Evolutionary conservation across 1,284 basidiomycete species (phyloP).

Genomic region (Irpex lacteus): DNA sequence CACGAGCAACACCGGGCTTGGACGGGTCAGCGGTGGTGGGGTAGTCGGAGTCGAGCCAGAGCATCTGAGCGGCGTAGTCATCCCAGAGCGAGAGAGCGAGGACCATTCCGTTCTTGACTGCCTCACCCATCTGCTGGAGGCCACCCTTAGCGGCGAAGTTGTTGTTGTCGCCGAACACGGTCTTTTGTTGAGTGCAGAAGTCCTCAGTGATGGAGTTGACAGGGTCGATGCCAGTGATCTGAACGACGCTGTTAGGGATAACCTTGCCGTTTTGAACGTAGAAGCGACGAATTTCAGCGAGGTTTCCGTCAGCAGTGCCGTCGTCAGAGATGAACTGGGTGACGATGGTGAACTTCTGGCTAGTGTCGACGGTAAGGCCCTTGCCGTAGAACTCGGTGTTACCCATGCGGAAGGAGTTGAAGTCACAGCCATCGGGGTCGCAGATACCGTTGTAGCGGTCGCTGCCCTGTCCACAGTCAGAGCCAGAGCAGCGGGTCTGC

Average conservation of each 20-base stretch:
- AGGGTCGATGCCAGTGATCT: conserved; percentile 37
- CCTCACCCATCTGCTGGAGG: conserved; percentile 40
- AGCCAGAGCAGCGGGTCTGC: conserved; percentile 39
- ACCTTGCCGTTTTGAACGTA: conserved; percentile 52
- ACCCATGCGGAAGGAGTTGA: conserved; percentile 55
- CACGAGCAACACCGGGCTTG: conserved; percentile 48
- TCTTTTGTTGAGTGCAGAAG: conserved; percentile 39
- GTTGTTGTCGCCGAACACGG: conserved; percentile 35
- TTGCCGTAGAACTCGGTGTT: conserved; percentile 44
- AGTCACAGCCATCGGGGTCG: conserved; percentile 54
- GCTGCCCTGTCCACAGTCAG: conserved; percentile 35
- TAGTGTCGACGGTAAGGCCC: conserved; percentile 46
- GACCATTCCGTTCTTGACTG: conserved; percentile 48
- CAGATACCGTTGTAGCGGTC: conserved; percentile 42
- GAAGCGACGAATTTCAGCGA: conserved; percentile 49
- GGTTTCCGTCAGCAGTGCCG: conserved; percentile 41
- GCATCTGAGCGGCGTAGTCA: conserved; percentile 54
- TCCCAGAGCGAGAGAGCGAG: conserved; percentile 56
- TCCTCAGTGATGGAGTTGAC: conserved; percentile 36
- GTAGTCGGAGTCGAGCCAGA: conserved; percentile 60
- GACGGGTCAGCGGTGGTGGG: conserved; percentile 39
- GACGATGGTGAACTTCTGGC: conserved; percentile 41
- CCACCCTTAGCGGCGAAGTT: conserved; percentile 34
- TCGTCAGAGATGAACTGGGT: conserved; percentile 48
- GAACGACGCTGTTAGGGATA: conserved; percentile 47